phyloP scores from a whole-genome alignment of 164 flowering plant species.

The Magnolia officinalis region DNA sequence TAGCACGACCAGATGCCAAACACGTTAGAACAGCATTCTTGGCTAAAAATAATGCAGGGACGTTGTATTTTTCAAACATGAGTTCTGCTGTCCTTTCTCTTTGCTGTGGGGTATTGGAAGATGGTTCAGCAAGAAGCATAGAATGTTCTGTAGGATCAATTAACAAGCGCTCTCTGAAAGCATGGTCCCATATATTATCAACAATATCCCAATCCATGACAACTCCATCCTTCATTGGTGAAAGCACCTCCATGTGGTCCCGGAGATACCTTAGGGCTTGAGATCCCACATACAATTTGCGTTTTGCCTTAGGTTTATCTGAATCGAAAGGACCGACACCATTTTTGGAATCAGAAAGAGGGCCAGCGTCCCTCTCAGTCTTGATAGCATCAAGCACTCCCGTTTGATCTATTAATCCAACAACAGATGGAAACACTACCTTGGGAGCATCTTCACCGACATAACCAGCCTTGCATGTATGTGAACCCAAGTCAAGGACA shows the following conservation, averaged over 20 bases:
- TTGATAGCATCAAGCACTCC: constrained; percentile 57
- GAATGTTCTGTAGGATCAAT: constrained; percentile 28
- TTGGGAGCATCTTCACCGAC: constrained; percentile 99
- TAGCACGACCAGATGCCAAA: constrained; percentile 98
- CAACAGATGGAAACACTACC: constrained; percentile 97
- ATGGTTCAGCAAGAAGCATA: constrained; percentile 95
- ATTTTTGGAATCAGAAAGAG: constrained; percentile 31
- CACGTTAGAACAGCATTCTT: constrained; percentile 97
- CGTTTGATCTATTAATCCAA: constrained; percentile 67
- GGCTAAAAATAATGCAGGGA: constrained; percentile 94
- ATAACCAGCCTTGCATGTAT: constrained; percentile 98
- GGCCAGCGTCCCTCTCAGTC: constrained; percentile 53
- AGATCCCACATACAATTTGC: constrained; percentile 85
- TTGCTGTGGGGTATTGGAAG: constrained; percentile 76
- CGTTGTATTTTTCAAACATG: constrained; percentile 96
- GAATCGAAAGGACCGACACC: constrained; percentile 40
- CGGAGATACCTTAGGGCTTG: constrained; percentile 83
- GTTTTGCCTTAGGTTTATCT: constrained; percentile 67
- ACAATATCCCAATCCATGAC: constrained; percentile 96
- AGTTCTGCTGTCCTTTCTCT: constrained; percentile 98
- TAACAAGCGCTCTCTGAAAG: constrained; percentile 86
- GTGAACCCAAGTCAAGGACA: constrained; percentile 88
- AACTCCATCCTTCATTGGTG: constrained; percentile 82
- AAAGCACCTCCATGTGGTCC: constrained; percentile 96
- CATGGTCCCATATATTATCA: constrained; percentile 94